A percentile compares a stretch with the other conserved stretches of the same genome.
Conservation (phyloP, 2,329 filamentous ascomycete species). For the Verticillium longisporum region DNA sequence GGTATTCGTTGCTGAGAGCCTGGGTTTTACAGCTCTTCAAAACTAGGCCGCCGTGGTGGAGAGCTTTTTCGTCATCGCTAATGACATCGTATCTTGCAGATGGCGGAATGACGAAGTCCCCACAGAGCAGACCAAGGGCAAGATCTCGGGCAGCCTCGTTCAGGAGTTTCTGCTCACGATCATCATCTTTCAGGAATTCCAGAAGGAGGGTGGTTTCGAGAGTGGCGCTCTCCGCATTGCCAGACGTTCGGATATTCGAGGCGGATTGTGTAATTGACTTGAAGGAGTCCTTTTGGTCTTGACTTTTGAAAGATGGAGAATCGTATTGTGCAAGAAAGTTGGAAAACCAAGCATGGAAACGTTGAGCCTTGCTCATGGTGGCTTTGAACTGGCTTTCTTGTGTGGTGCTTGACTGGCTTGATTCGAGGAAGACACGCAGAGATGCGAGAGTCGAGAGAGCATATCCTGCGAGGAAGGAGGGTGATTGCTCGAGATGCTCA, state of each 20-base stretch:
- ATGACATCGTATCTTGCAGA: constrained; percentile 58
- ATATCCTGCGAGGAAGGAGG: constrained; percentile 76
- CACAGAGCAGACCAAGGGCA: constrained; percentile 67
- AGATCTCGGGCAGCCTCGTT: constrained; percentile 62
- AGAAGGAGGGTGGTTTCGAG: constrained; percentile 75
- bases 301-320: constrained; percentile 42
- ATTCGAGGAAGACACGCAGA: constrained; percentile 67
- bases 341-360: constrained; percentile 74
- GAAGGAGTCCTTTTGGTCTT: constrained; percentile 50
- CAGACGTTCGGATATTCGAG: constrained; percentile 57
- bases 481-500: constrained; percentile 54
- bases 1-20: constrained; percentile 59
- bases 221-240: constrained; percentile 62
- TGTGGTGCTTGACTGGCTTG: constrained; percentile 70
- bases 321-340: constrained; percentile 59
- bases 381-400: constrained; percentile 76
- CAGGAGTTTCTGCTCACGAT: constrained; percentile 55
- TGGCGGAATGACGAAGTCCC: constrained; percentile 59
- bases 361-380: constrained; percentile 68
- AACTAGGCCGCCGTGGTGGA: constrained; percentile 56
- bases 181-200: constrained; percentile 71
- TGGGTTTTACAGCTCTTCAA: constrained; percentile 70
- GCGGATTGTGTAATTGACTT: constrained; percentile 62
- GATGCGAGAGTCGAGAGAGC: constrained; percentile 74
- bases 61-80: constrained; percentile 57